phyloP scores from a whole-genome alignment of 768 basidiomycete species.

The Hericium coralloides region DNA sequence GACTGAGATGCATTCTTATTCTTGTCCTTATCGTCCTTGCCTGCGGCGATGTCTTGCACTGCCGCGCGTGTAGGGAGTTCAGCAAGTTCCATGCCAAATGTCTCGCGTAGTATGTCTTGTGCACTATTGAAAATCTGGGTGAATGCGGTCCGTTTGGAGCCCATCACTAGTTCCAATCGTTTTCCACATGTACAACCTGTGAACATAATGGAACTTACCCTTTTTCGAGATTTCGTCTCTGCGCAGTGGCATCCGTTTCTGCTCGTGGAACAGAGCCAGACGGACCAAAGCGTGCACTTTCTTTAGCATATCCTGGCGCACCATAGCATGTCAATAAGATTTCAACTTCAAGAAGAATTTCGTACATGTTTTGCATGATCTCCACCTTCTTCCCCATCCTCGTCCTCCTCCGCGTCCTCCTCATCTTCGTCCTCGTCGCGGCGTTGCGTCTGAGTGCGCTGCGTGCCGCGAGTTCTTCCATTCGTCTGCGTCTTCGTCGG shows the following conservation, averaged over 20 bases:
- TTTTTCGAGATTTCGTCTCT: constrained; percentile 87
- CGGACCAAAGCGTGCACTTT: constrained; percentile 69
- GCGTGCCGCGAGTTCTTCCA: constrained; percentile 6
- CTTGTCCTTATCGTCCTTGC: constrained; percentile 26
- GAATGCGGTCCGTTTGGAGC: constrained; percentile 46
- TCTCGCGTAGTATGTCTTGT: constrained; percentile 51
- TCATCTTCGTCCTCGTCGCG: constrained; percentile 24
- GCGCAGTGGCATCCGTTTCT: constrained; percentile 53
- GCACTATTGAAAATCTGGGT: constrained; percentile 54
- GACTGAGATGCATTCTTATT: constrained; percentile 28
- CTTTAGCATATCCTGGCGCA: constrained; percentile 48
- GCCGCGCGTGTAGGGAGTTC: constrained; percentile 61
- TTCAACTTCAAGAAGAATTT: neutral
- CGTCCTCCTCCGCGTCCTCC: constrained; percentile 25
- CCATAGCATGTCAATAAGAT: neutral
- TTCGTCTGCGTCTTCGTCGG: constrained; percentile 22
- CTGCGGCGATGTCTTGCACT: constrained; percentile 35
- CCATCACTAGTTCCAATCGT: constrained; percentile 30
- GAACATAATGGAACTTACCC: constrained; percentile 30
- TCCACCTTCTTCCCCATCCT: constrained; percentile 25
- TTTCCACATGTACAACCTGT: neutral
- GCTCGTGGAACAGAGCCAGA: constrained; percentile 75
- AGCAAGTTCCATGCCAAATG: constrained; percentile 80
- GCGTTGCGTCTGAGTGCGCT: constrained; percentile 23
- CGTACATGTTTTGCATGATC: constrained; percentile 16